Evolutionary conservation across 2,329 filamentous ascomycete genomes (phyloP).

Genomic region (Coniochaeta ligniaria): DNA sequence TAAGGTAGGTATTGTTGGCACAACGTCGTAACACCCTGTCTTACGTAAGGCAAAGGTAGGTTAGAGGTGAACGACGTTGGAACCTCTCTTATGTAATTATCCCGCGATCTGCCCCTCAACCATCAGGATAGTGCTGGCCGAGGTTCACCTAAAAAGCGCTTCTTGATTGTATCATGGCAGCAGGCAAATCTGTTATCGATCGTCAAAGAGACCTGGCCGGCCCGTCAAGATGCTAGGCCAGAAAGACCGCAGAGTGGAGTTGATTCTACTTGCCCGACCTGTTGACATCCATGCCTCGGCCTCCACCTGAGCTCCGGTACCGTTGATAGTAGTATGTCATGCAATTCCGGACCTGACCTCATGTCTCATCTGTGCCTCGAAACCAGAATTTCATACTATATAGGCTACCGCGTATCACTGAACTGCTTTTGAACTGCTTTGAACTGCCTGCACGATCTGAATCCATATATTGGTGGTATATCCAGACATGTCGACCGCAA

Average conservation of each 20-base stretch:
- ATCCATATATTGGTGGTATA: background rate
- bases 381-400: background rate
- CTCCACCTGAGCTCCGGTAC: background rate
- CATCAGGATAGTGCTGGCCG: too few relatives aligned
- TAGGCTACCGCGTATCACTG: too few relatives aligned
- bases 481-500: conserved; percentile 22
- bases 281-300: background rate
- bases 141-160: background rate
- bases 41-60: too few relatives aligned
- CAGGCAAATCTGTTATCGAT: background rate
- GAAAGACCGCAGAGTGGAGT: background rate
- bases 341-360: background rate
- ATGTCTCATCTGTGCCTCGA: background rate
- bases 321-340: too few relatives aligned
- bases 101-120: too few relatives aligned
- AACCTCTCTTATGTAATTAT: too few relatives aligned
- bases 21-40: too few relatives aligned
- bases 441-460: too few relatives aligned
- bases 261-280: background rate
- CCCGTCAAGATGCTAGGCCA: background rate
- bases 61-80: too few relatives aligned
- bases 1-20: too few relatives aligned
- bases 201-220: background rate
- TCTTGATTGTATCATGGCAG: background rate
- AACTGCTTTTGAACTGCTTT: too few relatives aligned